Evolutionary conservation across 2,329 filamentous ascomycete species (phyloP), one percentile per base, ranked within the genome.

Genomic region (Didymella arachidicola): DNA sequence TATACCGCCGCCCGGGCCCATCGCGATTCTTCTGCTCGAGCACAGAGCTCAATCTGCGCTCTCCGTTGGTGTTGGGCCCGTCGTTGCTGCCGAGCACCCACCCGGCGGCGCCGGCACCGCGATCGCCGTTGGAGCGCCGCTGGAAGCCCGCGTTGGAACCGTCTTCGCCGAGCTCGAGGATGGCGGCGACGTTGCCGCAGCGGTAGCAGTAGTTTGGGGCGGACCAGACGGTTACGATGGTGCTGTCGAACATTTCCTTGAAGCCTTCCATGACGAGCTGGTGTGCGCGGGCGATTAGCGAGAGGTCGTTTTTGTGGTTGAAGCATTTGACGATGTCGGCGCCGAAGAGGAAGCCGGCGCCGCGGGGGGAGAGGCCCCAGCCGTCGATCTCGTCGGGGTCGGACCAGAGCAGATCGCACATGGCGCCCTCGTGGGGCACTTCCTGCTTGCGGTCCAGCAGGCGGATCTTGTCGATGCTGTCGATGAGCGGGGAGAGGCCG

Each of bases 191-290:
- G 53, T 83, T 83, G 22, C 81, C 81, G 62, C 81, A 83, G 32
- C 81, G 74, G 67, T 83, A 83, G 70, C 84, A 86, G 72, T 86
- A 86, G 60, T 86, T 99, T 2, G 95, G 95, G 4, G 95, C 95
- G 16, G 76, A 79, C 81, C 95, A 99, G n/a, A 99, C 95, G 0
- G 95, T 99, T 41, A 98, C 95, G 64, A 99, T 97, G 46, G 89
- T 92, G 14, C 88, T 90, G 74, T 73, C 71, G 72, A 98, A 99
- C 93, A 98, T 98, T 19, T 98, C 95, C 80, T 98, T 98, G 79
- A 97, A 99, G 0, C 95, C 95, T 77, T 99, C 95, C 95, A 98
- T 99, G 64, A 99, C 95, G 22, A 99, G 87, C 77, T 99, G 95
- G 75, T 99, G 95, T 1, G 95, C 95, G 54, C 95, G 87, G 18